Evolutionary conservation across 176 grass and related monocot genomes (phyloP).

Genomic region (Aegilops bicornis): DNA sequence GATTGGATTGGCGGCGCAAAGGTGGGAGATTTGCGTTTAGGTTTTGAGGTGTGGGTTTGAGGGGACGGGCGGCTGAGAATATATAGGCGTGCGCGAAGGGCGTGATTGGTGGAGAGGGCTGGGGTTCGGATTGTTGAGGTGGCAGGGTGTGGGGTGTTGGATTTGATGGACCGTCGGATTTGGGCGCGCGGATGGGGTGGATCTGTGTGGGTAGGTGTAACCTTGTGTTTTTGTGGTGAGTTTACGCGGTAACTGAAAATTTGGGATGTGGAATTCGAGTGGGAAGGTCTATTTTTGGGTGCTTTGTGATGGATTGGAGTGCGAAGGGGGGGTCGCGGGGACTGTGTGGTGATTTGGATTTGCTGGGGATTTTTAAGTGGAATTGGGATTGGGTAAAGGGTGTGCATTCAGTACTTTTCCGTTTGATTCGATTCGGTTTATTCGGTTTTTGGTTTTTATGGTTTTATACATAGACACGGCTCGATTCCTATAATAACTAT

Average conservation of each 20-base stretch:
- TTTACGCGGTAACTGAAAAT: neutral
- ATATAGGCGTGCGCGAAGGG: neutral
- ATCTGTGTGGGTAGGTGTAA: neutral
- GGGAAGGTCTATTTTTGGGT: neutral
- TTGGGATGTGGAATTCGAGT: neutral
- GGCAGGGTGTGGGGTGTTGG: neutral
- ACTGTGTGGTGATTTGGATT: too few relatives aligned
- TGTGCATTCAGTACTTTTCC: too few relatives aligned
- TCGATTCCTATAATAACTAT: too few relatives aligned
- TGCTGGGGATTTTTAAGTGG: too few relatives aligned
- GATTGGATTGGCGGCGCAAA: neutral
- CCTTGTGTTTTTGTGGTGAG: neutral
- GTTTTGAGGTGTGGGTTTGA: neutral
- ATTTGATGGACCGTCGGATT: conserved; percentile 6
- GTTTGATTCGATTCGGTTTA: too few relatives aligned
- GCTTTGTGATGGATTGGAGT: neutral
- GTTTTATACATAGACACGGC: too few relatives aligned
- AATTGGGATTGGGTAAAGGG: too few relatives aligned
- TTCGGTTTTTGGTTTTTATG: too few relatives aligned
- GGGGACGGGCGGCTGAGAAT: neutral
- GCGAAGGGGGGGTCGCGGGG: too few relatives aligned
- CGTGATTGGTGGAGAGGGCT: conserved; percentile 11
- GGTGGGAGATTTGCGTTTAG: neutral
- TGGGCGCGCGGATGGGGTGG: neutral
- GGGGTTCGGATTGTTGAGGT: conserved; percentile 27